Conservation (phyloP, 2,329 filamentous ascomycete species). For the Amauroascus niger region DNA sequence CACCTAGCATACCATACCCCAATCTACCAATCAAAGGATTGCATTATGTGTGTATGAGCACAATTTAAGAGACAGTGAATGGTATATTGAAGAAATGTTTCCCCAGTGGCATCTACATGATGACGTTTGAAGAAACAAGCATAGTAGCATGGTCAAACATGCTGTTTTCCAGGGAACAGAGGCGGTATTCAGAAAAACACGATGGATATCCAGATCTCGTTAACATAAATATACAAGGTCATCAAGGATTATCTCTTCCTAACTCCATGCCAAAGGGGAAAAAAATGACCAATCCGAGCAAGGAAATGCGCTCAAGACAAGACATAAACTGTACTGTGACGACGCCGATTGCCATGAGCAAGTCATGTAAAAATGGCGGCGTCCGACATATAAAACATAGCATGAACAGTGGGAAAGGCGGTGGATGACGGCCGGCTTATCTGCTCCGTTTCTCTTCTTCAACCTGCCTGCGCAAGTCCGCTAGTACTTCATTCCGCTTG, state of each 20-base stretch:
- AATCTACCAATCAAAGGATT: no score
- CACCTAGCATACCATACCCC: no score
- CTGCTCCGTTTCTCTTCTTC: slow-evolving; percentile 60
- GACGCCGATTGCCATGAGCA: not conserved
- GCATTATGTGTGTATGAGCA: no score
- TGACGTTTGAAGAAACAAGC: no score
- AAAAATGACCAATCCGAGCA: not conserved
- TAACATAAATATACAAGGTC: slow-evolving; percentile 1
- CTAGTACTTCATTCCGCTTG: slow-evolving; percentile 63
- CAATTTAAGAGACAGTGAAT: no score
- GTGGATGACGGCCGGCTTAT: slow-evolving; percentile 5
- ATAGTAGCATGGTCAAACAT: no score
- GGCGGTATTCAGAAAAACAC: not conserved
- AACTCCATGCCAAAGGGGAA: not conserved
- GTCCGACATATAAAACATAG: slow-evolving; percentile 11
- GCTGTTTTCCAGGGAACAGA: not conserved
- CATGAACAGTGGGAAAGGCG: slow-evolving; percentile 6
- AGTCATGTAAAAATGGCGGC: not conserved
- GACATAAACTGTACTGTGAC: not conserved
- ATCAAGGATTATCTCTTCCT: not conserved
- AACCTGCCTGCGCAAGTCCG: slow-evolving; percentile 69
- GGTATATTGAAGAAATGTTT: no score
- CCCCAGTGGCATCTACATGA: not conserved
- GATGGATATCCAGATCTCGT: not conserved
- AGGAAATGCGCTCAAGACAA: not conserved